Percentiles rank a stretch among this genome's conserved stretches.
phyloP scores from a whole-genome alignment of 768 basidiomycete genomes.

The Tulasnella sp. region DNA sequence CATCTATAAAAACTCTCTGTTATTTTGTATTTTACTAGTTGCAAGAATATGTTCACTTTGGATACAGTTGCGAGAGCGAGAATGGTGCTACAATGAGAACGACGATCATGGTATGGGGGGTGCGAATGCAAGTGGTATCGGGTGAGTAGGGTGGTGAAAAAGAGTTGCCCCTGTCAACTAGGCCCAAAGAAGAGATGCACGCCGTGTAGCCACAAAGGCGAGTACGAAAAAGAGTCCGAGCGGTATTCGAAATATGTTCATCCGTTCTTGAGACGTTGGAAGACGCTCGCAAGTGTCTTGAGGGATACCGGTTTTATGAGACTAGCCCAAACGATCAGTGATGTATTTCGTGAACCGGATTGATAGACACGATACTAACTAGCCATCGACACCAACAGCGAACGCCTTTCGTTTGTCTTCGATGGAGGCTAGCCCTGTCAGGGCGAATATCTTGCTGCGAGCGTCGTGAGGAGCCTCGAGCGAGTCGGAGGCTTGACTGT shows the following conservation, averaged over 20 bases:
- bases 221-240: neutral
- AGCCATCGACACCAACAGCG: conserved; percentile 88
- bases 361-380: conserved; percentile 45
- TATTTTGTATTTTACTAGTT: neutral
- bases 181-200: neutral
- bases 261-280: conserved; percentile 5
- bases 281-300: conserved; percentile 50
- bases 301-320: conserved; percentile 95
- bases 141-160: neutral
- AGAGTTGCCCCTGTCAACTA: neutral
- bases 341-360: neutral
- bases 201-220: neutral
- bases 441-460: conserved; percentile 53
- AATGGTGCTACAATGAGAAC: neutral
- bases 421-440: conserved; percentile 87
- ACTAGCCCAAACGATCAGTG: conserved; percentile 31
- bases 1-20: neutral
- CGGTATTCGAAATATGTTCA: neutral
- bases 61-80: neutral
- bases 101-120: neutral
- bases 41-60: neutral
- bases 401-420: conserved; percentile 90
- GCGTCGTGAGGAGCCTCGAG: conserved; percentile 25
- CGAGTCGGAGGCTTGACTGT: conserved; percentile 22
- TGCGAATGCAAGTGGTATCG: neutral